phyloP scores from a whole-genome alignment of 2,329 filamentous ascomycete species.

The Fusarium torulosum region DNA sequence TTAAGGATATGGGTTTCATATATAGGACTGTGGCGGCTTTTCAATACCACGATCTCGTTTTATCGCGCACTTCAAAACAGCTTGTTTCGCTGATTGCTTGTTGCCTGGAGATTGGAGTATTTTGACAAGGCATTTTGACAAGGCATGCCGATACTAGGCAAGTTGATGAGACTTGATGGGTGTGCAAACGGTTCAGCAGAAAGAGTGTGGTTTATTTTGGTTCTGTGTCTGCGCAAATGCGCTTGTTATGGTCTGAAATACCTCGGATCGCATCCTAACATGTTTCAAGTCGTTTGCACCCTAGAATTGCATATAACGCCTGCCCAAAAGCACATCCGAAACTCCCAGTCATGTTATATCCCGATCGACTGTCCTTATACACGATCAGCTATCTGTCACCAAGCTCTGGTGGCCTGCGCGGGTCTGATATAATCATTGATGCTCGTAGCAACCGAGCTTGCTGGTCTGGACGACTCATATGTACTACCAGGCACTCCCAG shows the following conservation, averaged over 20 bases:
- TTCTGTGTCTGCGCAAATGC: slow-evolving; percentile 1
- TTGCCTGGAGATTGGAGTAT: neutral
- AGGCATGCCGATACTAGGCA: neutral
- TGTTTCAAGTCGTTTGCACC: slow-evolving; percentile 2
- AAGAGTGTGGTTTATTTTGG: slow-evolving; percentile 18
- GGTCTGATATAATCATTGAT: slow-evolving; percentile 40
- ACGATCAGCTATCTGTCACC: slow-evolving; percentile 8
- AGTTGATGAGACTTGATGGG: neutral
- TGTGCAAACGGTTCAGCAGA: neutral
- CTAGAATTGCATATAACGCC: slow-evolving; percentile 24
- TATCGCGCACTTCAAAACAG: neutral
- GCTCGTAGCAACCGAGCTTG: slow-evolving; percentile 31
- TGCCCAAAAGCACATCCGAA: neutral
- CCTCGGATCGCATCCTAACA: neutral
- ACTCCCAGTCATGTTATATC: slow-evolving; percentile 8
- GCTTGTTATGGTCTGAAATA: slow-evolving; percentile 2
- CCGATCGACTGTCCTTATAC: neutral
- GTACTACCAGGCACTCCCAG: slow-evolving; percentile 22
- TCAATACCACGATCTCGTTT: slow-evolving; percentile 13
- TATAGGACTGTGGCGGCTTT: slow-evolving; percentile 24
- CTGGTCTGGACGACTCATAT: slow-evolving; percentile 25
- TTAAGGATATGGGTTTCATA: slow-evolving; percentile 16
- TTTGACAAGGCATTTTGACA: neutral
- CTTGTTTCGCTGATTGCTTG: neutral
- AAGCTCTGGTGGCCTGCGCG: slow-evolving; percentile 19